phyloP scores from a whole-genome alignment of 2,329 filamentous ascomycete genomes.

The Ilyonectria destructans region DNA sequence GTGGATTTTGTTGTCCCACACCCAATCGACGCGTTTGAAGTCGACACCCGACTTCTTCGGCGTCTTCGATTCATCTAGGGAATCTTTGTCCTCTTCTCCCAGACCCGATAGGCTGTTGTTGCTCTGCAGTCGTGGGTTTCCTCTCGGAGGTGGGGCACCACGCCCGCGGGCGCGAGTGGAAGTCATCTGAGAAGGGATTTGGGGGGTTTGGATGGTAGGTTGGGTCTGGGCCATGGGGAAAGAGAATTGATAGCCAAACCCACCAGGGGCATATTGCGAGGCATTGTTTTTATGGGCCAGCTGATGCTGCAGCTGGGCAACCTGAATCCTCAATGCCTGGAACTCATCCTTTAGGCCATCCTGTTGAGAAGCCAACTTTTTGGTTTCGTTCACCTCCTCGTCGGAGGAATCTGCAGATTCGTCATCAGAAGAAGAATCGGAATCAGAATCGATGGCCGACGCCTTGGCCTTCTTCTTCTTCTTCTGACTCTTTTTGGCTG shows the following conservation, averaged over 20 bases:
- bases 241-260: constrained; percentile 14
- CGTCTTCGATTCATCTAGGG: constrained; percentile 29
- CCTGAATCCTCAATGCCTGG: constrained; percentile 49
- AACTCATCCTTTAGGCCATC: constrained; percentile 50
- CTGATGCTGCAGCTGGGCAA: constrained; percentile 48
- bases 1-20: constrained; percentile 68
- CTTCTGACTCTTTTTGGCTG: constrained; percentile 25
- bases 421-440: constrained; percentile 47
- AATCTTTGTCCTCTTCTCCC: constrained; percentile 16
- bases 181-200: neutral
- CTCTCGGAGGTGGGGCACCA: constrained; percentile 2
- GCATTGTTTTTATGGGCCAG: constrained; percentile 26
- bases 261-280: constrained; percentile 11
- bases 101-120: constrained; percentile 12
- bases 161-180: neutral
- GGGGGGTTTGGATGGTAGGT: constrained; percentile 11
- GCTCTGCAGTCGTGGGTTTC: neutral
- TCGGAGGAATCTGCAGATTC: constrained; percentile 40
- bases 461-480: constrained; percentile 23
- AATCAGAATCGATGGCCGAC: constrained; percentile 36
- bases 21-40: constrained; percentile 69
- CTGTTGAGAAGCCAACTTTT: constrained; percentile 9
- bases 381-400: constrained; percentile 37
- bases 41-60: constrained; percentile 48
- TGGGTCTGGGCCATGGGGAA: neutral